These are phyloP conservation scores for Anthracocystis panici-leucophaei DNA, from an alignment of 1,284 basidiomycete genomes.

Conservation along the genomic window DNA sequence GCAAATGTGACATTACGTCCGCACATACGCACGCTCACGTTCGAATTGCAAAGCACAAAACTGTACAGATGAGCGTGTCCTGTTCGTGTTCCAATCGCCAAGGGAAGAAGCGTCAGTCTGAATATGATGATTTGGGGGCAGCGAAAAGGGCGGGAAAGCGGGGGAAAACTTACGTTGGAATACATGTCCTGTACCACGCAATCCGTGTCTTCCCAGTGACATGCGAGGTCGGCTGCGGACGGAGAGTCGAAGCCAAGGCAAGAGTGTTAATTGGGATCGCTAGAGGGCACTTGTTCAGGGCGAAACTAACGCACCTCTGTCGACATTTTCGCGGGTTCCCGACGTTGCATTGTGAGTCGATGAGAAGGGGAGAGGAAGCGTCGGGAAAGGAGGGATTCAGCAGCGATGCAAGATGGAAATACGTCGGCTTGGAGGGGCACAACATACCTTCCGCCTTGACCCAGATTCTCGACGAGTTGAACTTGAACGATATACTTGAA, in stretches of 20 bases:
- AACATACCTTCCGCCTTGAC: slow-evolving; percentile 58
- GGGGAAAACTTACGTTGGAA: slow-evolving; percentile 48
- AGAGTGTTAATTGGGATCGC: background rate
- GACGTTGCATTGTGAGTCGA: slow-evolving; percentile 3
- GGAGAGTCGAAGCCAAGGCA: background rate
- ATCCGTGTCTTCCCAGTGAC: slow-evolving; percentile 61
- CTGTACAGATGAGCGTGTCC: slow-evolving; percentile 56
- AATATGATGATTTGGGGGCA: background rate
- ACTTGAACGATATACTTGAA: slow-evolving; percentile 63
- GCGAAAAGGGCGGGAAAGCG: background rate
- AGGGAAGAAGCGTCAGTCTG: background rate
- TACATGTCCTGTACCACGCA: slow-evolving; percentile 56
- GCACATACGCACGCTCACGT: slow-evolving; percentile 16
- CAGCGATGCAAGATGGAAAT: background rate
- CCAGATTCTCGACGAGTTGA: slow-evolving; percentile 59
- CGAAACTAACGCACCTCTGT: slow-evolving; percentile 6
- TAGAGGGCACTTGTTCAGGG: background rate
- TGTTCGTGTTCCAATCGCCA: slow-evolving; percentile 3
- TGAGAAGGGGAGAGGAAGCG: background rate
- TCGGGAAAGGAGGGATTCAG: background rate
- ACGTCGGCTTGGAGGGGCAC: background rate
- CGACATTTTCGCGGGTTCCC: background rate
- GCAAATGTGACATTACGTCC: background rate
- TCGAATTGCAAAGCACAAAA: slow-evolving; percentile 52
- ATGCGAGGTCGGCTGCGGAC: slow-evolving; percentile 57